Evolutionary conservation across 2,329 filamentous ascomycete species (phyloP).

Genomic region (Catunica adiposa): DNA sequence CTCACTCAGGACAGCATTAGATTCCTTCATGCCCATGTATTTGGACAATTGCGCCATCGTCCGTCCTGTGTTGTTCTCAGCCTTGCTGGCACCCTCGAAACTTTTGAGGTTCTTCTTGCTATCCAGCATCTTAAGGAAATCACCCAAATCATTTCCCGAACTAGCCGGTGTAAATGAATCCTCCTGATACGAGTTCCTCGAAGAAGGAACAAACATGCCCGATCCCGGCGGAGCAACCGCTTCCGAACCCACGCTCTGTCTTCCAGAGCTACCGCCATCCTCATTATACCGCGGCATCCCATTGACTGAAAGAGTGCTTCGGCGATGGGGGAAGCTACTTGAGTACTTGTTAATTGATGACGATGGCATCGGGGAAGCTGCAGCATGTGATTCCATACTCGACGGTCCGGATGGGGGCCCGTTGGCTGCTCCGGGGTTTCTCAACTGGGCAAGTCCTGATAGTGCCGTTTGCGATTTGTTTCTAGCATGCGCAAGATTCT

Average conservation of each 20-base stretch:
- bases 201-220: slow-evolving; percentile 55
- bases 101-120: slow-evolving; percentile 72
- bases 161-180: slow-evolving; percentile 37
- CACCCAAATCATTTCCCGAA: slow-evolving; percentile 50
- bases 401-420: slow-evolving; percentile 26
- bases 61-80: slow-evolving; percentile 54
- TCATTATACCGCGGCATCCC: slow-evolving; percentile 41
- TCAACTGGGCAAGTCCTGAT: slow-evolving; percentile 14
- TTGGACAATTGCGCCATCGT: slow-evolving; percentile 67
- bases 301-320: slow-evolving; percentile 60
- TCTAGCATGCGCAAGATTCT: slow-evolving; percentile 7
- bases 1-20: slow-evolving; percentile 75
- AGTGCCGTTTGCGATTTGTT: slow-evolving; percentile 12
- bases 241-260: slow-evolving; percentile 57
- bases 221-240: slow-evolving; percentile 53
- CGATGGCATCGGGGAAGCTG: slow-evolving; percentile 60
- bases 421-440: slow-evolving; percentile 15
- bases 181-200: slow-evolving; percentile 55
- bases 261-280: slow-evolving; percentile 65
- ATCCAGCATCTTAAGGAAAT: slow-evolving; percentile 80
- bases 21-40: slow-evolving; percentile 79
- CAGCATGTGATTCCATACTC: slow-evolving; percentile 40
- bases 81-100: slow-evolving; percentile 47
- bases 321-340: slow-evolving; percentile 82
- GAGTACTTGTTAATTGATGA: slow-evolving; percentile 67